A percentile compares a stretch with the other conserved stretches of the same genome.
These are phyloP conservation scores for Ramalina intermedia DNA, from an alignment of 495 filamentous ascomycete genomes.

Conservation along the genomic window DNA sequence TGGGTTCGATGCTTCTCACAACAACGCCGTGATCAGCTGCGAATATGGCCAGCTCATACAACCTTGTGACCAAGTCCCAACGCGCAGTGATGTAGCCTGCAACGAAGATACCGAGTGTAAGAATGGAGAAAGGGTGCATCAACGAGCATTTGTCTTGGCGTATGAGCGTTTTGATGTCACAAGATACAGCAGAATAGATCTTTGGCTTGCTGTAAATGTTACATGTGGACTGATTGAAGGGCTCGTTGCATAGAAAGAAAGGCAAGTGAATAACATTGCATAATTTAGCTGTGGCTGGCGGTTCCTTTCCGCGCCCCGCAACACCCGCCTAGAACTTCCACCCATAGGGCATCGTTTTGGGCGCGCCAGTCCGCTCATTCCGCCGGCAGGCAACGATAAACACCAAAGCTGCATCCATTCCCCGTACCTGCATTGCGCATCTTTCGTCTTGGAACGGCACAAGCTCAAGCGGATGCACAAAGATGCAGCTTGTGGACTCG, in stretches of 20 bases:
- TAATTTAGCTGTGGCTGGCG: no score
- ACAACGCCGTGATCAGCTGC: constrained; percentile 98
- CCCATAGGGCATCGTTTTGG: neutral
- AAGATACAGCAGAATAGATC: neutral
- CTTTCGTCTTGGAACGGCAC: no score
- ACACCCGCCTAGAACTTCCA: no score
- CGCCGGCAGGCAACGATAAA: no score
- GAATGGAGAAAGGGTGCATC: constrained; percentile 93
- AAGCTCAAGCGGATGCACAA: no score
- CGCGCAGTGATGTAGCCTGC: constrained; percentile 97
- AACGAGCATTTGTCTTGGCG: constrained; percentile 26
- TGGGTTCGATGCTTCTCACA: constrained; percentile 39
- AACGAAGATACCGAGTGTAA: constrained; percentile 94
- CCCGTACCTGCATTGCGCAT: no score
- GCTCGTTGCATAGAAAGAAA: neutral
- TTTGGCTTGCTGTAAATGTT: neutral
- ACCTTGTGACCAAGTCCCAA: constrained; percentile 90
- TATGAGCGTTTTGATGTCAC: neutral
- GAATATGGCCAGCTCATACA: constrained; percentile 92
- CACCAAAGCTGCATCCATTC: no score
- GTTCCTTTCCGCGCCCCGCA: no score
- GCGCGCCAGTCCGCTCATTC: no score
- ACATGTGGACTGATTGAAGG: neutral
- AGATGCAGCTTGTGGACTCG: no score
- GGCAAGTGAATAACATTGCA: no score